Base-by-base conservation (phyloP, 345 rosid species). In the Bretschneidera sinensis region DNA sequence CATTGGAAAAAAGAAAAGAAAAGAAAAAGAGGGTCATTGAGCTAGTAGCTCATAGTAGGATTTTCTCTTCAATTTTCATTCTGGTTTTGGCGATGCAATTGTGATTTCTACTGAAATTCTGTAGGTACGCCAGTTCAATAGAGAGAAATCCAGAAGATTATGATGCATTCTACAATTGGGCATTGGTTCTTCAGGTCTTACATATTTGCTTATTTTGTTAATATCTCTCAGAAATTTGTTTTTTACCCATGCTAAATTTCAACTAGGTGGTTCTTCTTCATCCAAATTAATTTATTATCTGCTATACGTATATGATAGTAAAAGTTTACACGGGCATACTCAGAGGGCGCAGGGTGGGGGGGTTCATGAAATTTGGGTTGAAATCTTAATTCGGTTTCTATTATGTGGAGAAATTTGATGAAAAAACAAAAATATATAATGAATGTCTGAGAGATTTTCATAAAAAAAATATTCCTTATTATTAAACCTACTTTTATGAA, bases 101-200 rank as follows among this genome's bases (percentile, higher is more conserved):
- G 13, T 60, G 6, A 52, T 62, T 65, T 55, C 35, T 62, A 19
- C 10, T 60, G 48, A 24, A 68, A 67, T 54, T 64, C 61, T 79
- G 65, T 74, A 90, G 99, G 88, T 90, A 94, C 72, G 97, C 97
- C 28, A 83, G 82, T 64, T 83, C 99, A 9, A 78, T 94, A 31
- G 87, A 86, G 69, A 83, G 92, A 71, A 88, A 94, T 67, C 89
- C 99, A 17, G 92, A 92, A 48, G 97, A 94, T 76, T 87, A 88
- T 77, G 99, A 94, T 74, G 96, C 99, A 17, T 66, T 94, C 17
- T 94, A 90, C 79, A 94, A 94, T 63, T 94, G 99, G 99, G 99
- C 96, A 33, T 79, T 94, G 84, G 92, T 94, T 76, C 97, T 94
- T 78, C 99, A 94, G 99, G 99, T 90, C 24, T 67, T 72, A 62